phyloP scores from a whole-genome alignment of 139 green algal species.

The Desmodesmus armatus region DNA sequence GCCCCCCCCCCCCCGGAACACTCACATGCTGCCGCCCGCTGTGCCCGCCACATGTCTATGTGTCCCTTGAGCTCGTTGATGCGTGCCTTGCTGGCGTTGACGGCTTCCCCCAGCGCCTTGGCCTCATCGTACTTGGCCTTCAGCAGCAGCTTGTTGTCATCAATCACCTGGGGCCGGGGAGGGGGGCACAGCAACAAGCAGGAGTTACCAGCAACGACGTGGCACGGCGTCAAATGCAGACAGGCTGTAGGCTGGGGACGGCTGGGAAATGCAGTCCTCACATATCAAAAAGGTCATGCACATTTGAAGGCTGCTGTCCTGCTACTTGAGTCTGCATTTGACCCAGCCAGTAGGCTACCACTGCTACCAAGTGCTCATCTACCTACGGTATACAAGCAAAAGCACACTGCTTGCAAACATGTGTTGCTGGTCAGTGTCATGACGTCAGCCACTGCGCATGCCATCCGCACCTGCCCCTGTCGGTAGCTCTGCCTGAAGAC shows the following conservation, averaged over 20 bases:
- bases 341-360: too few species aligned
- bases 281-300: too few species aligned
- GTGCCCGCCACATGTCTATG: conserved; percentile 79
- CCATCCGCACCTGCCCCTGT: conserved; percentile 70
- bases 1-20: not conserved
- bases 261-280: too few species aligned
- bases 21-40: conserved; percentile 60
- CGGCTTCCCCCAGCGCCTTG: conserved; percentile 63
- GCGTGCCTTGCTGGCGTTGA: conserved; percentile 47
- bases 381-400: too few species aligned
- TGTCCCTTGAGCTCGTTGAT: conserved; percentile 75
- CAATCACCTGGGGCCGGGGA: conserved; percentile 71
- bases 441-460: not conserved
- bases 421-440: not conserved
- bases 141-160: conserved; percentile 88
- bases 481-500: conserved; percentile 87
- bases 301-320: too few species aligned
- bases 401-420: too few species aligned
- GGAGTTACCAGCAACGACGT: too few species aligned
- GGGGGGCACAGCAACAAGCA: not conserved
- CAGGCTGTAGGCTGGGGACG: too few species aligned
- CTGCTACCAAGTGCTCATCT: too few species aligned
- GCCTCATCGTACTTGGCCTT: conserved; percentile 84
- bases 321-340: too few species aligned
- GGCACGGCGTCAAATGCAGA: too few species aligned